Evolutionary conservation across 345 rosid species (phyloP).

Genomic region (Heritiera fomes): DNA sequence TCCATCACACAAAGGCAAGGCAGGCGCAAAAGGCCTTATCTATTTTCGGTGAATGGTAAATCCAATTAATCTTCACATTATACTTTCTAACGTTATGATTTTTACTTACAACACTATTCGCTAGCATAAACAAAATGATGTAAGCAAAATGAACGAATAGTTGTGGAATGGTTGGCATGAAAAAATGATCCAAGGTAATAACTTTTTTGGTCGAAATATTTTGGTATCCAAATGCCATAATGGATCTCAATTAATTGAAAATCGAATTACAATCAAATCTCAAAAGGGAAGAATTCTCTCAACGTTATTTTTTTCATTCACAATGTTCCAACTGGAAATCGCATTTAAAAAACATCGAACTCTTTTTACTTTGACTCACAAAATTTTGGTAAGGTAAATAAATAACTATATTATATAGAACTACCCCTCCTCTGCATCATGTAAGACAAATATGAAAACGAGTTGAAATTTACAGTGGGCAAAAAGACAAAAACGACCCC

Average conservation of each 20-base stretch:
- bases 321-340: too few relatives aligned
- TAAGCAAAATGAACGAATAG: neutral
- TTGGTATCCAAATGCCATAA: too few relatives aligned
- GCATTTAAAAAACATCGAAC: too few relatives aligned
- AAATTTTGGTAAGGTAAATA: neutral
- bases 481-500: slow-evolving; percentile 27
- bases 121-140: neutral
- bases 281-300: too few relatives aligned
- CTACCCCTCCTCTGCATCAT: neutral
- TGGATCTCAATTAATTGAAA: too few relatives aligned
- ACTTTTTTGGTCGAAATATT: too few relatives aligned
- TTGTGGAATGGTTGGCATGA: neutral
- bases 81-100: too few relatives aligned
- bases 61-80: neutral
- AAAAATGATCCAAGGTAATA: too few relatives aligned
- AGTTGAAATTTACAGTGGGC: slow-evolving; percentile 38
- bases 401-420: neutral
- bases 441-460: slow-evolving; percentile 15
- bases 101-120: too few relatives aligned
- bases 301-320: too few relatives aligned
- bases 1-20: neutral
- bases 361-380: too few relatives aligned
- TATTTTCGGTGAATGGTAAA: neutral
- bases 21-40: neutral
- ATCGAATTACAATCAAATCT: too few relatives aligned